These are phyloP conservation scores for Epipyxis sp. DNA, from an alignment of 108 stramenopile genomes.

Conservation along the genomic window DNA sequence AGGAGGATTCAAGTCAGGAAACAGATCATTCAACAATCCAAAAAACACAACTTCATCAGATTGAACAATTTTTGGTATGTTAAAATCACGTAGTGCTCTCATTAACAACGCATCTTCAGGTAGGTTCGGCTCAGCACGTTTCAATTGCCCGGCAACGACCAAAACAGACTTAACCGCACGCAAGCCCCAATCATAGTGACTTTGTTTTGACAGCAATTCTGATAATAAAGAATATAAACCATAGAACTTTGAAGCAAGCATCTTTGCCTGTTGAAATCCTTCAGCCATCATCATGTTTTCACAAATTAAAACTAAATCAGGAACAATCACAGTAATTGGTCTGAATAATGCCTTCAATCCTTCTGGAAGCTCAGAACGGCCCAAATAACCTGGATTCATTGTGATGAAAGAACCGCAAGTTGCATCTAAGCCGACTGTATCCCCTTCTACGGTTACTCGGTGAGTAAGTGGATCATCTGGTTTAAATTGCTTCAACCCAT, in stretches of 20 bases:
- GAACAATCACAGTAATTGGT: conserved; percentile 72
- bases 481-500: conserved; percentile 28
- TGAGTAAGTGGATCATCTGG: not conserved
- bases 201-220: conserved; percentile 65
- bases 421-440: conserved; percentile 57
- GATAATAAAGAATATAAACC: conserved; percentile 62
- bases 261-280: conserved; percentile 62
- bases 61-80: conserved; percentile 59
- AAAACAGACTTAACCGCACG: conserved; percentile 70
- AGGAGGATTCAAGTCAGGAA: conserved; percentile 61
- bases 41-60: conserved; percentile 64
- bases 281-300: conserved; percentile 73
- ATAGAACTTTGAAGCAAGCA: conserved; percentile 67
- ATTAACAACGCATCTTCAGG: conserved; percentile 56
- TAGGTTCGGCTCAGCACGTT: conserved; percentile 57
- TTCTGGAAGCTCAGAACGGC: conserved; percentile 67
- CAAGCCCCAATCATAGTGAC: conserved; percentile 72
- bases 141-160: conserved; percentile 64
- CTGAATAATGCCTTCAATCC: conserved; percentile 71
- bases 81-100: conserved; percentile 63
- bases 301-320: conserved; percentile 69
- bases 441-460: conserved; percentile 47
- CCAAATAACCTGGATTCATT: conserved; percentile 74
- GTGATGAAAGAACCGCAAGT: conserved; percentile 70
- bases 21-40: conserved; percentile 56